Evolutionary conservation across 192 early-diverging fungal species (phyloP), one percentile per base, ranked within the genome.

Genomic region (Coemansia guatemalensis): DNA sequence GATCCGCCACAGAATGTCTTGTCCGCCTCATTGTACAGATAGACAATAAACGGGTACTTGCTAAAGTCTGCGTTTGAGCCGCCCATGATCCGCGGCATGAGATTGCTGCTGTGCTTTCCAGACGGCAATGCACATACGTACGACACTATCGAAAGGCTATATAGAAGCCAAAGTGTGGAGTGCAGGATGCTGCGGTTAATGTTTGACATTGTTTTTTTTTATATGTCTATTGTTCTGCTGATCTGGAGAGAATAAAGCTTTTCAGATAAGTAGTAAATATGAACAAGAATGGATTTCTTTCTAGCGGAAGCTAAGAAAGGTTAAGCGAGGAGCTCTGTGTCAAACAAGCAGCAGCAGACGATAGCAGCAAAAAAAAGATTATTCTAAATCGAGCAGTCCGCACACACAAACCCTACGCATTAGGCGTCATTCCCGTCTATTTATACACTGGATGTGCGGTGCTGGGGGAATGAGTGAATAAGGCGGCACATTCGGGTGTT

Each of bases 41-140:
- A 79, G 20, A 78, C 71, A 12, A 80, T 68, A 29, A 83, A 83
- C 20, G 74, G 71, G 33, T 79, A 83, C 25, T 74, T 67, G 54
- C 60, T 64, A 33, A 63, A 58, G 32, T 61, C 44, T 29, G 69
- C 71, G 0, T 59, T 32, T 9, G 67, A 51, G 27, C 82, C 82
- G n/a, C 82, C 82, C 48, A 83, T 69, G 66, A 83, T 80, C 14
- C 81, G 81, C 9, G 65, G 69, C 12, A 56, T 24, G 22, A 80
- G 59, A 21, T 27, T 67, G 24, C 41, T 23, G 23, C 48, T 29
- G 23, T 65, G 21, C 11, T 22, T 48, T 24, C 32, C 60, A 6
- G 39, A 11, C 25, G 67, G 67, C 49, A 61, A 39, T 24, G 60
- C 60, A 48, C 25, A 49, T 18, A 39, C 35, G 21, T 41, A 52